Conservation (phyloP, 495 filamentous ascomycete genomes). For the Hypoxylon rickii region DNA sequence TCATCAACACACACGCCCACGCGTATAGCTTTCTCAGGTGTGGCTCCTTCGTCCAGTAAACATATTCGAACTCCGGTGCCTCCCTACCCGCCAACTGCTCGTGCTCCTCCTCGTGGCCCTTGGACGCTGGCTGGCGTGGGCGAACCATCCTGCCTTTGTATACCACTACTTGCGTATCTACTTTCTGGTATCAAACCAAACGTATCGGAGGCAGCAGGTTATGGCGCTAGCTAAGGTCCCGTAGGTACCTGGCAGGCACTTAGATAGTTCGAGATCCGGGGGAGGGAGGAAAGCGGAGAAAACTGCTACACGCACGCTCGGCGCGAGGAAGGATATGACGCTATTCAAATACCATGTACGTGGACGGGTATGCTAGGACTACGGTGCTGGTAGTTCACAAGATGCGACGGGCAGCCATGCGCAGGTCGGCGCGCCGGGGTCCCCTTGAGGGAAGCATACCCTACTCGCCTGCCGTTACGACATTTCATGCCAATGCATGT, state of each 20-base stretch:
- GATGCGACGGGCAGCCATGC: background rate
- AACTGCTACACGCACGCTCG: background rate
- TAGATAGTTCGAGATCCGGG: background rate
- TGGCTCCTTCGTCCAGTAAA: slow-evolving; percentile 63
- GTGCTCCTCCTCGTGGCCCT: slow-evolving; percentile 33
- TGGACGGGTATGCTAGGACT: background rate
- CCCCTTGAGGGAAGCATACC: background rate
- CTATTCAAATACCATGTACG: slow-evolving; percentile 15
- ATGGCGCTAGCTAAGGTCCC: too few species aligned
- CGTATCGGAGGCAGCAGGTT: too few species aligned
- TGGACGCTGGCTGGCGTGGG: slow-evolving; percentile 11
- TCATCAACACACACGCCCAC: slow-evolving; percentile 57
- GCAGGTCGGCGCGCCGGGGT: background rate
- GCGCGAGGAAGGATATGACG: slow-evolving; percentile 11
- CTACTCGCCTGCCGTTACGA: slow-evolving; percentile 4
- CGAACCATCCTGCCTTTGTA: slow-evolving; percentile 14
- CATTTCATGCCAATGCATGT: slow-evolving; percentile 22
- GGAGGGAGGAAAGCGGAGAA: background rate
- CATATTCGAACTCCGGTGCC: slow-evolving; percentile 59
- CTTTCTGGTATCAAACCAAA: too few species aligned
- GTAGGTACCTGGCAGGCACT: too few species aligned
- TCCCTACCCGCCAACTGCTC: slow-evolving; percentile 50
- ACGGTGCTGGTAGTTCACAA: slow-evolving; percentile 17
- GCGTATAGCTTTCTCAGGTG: slow-evolving; percentile 64
- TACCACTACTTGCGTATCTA: background rate